A percentile compares a stretch with the other conserved stretches of the same genome.
phyloP scores from a whole-genome alignment of 2,329 filamentous ascomycete genomes.

The Escovopsis sp. region DNA sequence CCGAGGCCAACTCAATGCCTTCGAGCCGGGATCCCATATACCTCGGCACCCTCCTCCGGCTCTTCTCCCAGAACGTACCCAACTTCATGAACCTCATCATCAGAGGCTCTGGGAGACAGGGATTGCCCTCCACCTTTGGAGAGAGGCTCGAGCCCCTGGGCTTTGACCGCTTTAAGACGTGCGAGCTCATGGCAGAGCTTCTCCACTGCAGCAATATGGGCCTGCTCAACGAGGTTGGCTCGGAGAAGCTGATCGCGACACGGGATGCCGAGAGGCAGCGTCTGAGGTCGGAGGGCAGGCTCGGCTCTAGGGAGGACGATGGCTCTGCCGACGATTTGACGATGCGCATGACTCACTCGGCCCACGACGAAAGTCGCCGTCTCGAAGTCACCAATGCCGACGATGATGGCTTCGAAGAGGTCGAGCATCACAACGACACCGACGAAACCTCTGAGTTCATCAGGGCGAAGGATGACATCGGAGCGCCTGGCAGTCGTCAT shows the following conservation, averaged over 20 bases:
- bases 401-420: slow-evolving; percentile 90
- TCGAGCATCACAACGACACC: slow-evolving; percentile 54
- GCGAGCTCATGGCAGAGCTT: slow-evolving; percentile 94
- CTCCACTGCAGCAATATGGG: slow-evolving; percentile 99
- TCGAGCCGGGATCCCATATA: slow-evolving; percentile 90
- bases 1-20: slow-evolving; percentile 63
- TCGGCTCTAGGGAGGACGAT: slow-evolving; percentile 31
- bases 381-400: slow-evolving; percentile 68
- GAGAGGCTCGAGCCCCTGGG: slow-evolving; percentile 84
- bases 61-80: slow-evolving; percentile 83
- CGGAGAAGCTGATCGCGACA: slow-evolving; percentile 69
- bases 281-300: slow-evolving; percentile 61
- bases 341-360: slow-evolving; percentile 38
- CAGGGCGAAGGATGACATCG: slow-evolving; percentile 41
- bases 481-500: slow-evolving; percentile 9
- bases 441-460: slow-evolving; percentile 59
- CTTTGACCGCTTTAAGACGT: slow-evolving; percentile 97
- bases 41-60: slow-evolving; percentile 71
- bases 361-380: slow-evolving; percentile 48
- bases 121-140: slow-evolving; percentile 77
- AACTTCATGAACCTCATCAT: slow-evolving; percentile 88
- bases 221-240: slow-evolving; percentile 78
- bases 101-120: slow-evolving; percentile 58
- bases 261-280: slow-evolving; percentile 72
- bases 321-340: slow-evolving; percentile 42